Percentiles rank a stretch among this genome's conserved stretches.
phyloP scores from a whole-genome alignment of 2,329 filamentous ascomycete species.

The Pseudocercospora eumusae region DNA sequence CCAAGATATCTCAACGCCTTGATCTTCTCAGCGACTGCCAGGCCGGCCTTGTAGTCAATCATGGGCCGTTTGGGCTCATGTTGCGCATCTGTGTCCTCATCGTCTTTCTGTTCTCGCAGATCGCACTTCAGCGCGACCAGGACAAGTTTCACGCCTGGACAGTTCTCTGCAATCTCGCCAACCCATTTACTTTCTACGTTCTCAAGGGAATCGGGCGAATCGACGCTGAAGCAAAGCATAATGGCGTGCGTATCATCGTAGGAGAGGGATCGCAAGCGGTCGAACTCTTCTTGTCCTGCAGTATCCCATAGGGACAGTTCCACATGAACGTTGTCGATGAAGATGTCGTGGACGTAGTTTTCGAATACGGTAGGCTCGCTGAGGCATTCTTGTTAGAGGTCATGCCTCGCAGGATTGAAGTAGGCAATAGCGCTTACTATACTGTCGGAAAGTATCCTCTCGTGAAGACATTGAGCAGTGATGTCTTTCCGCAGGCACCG shows the following conservation, averaged over 20 bases:
- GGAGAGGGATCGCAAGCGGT: conserved; percentile 88
- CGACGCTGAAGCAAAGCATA: conserved; percentile 97
- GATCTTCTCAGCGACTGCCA: conserved; percentile 88
- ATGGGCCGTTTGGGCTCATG: conserved; percentile 59
- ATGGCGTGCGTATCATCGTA: conserved; percentile 98
- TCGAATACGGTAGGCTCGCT: conserved; percentile 96
- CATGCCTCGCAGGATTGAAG: background rate
- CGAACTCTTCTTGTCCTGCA: conserved; percentile 98
- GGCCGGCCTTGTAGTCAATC: conserved; percentile 87
- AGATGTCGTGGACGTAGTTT: conserved; percentile 99
- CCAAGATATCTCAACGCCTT: conserved; percentile 88
- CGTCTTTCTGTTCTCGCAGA: conserved; percentile 73
- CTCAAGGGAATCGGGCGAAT: conserved; percentile 93
- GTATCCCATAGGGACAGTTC: conserved; percentile 98
- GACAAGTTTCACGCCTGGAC: conserved; percentile 90
- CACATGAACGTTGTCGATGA: conserved; percentile 95
- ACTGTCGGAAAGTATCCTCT: conserved; percentile 98
- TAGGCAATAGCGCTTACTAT: conserved; percentile 60
- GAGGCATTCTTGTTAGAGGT: conserved; percentile 15
- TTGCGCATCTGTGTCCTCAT: conserved; percentile 62
- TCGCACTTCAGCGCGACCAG: conserved; percentile 97
- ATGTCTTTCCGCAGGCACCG: conserved; percentile 96
- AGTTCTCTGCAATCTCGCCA: conserved; percentile 96
- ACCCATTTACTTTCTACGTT: conserved; percentile 99
- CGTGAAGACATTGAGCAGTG: conserved; percentile 95